Evolutionary conservation across 352 stramenopile genomes (phyloP).

Genomic region (Pythium chondricola): DNA sequence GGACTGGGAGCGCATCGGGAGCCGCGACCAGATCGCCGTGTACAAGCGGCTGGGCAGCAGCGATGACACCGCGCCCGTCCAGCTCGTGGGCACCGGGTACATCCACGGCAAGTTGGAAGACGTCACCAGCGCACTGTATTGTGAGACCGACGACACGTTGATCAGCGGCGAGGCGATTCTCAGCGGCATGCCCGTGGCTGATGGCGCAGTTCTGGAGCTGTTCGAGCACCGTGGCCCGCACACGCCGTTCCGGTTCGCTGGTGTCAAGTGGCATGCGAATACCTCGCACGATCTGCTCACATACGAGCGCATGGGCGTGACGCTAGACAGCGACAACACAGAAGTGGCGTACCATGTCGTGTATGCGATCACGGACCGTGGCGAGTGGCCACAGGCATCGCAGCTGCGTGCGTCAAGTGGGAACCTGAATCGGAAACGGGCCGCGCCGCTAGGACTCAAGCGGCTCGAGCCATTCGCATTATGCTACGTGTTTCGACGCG

Average conservation of each 20-base stretch:
- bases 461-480: constrained; percentile 31
- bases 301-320: constrained; percentile 55
- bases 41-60: constrained; percentile 17
- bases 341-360: constrained; percentile 51
- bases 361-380: constrained; percentile 32
- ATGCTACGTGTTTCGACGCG: constrained; percentile 43
- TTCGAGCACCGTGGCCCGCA: constrained; percentile 25
- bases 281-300: constrained; percentile 29
- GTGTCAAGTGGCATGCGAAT: constrained; percentile 43
- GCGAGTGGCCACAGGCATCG: constrained; percentile 27
- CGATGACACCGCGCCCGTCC: constrained; percentile 1
- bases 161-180: constrained; percentile 34
- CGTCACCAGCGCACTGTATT: constrained; percentile 34
- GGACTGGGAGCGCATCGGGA: constrained; percentile 29
- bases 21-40: constrained; percentile 34
- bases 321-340: constrained; percentile 26
- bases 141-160: constrained; percentile 29
- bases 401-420: constrained; percentile 1
- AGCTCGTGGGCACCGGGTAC: constrained; percentile 37
- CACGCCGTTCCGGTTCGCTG: constrained; percentile 48
- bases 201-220: constrained; percentile 33
- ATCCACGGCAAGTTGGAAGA: constrained; percentile 29
- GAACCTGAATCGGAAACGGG: constrained; percentile 1
- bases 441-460: constrained; percentile 13
- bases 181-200: constrained; percentile 19